Base-by-base conservation (phyloP, 1,284 basidiomycete genomes). In the Rhodotorula glutinis region DNA sequence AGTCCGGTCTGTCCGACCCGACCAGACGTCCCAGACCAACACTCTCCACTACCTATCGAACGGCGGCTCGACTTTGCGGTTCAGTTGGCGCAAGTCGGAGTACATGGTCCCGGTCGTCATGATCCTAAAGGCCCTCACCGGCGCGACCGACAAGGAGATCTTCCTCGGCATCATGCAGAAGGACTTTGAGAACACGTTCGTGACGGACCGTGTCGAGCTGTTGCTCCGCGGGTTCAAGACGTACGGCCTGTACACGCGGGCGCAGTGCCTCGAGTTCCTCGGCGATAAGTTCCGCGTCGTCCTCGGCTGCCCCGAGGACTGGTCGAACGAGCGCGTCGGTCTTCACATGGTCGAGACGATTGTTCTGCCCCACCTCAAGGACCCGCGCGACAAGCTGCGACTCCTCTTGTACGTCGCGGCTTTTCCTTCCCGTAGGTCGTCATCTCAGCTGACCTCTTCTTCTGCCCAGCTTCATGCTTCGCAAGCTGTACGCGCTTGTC, bases 81-180 rank as follows among this genome's bases (percentile, higher is more conserved):
- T 98, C 82, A 92, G 88, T 77, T 98, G 92, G 92, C 83, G 94
- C 62, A 99, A 98, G 81, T 91, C 96, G 77, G 96, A 99, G 83
- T 99, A 97, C 81, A 94, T 98, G 77, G 91, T 98, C 53, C 96
- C 96, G 7, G 89, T 98, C 77, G 93, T 98, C 87, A 87, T 99
- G 70, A 85, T 98, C 75, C 85, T 99, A 74, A 98, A 98, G 78
- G 94, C 94, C 43, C 86, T 98, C 47, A 87, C 94, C n/a, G 85
- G 88, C 67, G 91, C 94, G 21, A 92, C 90, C 29, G 96, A 99
- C 82, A 91, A 90, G 79, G 96, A 98, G 79, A 93, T 99, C 67
- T 98, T 98, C 76, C 90, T 95, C 78, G 91, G 92, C n/a, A 85
- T 99, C 74, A 88, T 96, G 75, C 96, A 98, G 87, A 89, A 93